These are phyloP conservation scores for Paramecium sonneborni DNA, from an alignment of 73 alveolate genomes.

Conservation along the genomic window DNA sequence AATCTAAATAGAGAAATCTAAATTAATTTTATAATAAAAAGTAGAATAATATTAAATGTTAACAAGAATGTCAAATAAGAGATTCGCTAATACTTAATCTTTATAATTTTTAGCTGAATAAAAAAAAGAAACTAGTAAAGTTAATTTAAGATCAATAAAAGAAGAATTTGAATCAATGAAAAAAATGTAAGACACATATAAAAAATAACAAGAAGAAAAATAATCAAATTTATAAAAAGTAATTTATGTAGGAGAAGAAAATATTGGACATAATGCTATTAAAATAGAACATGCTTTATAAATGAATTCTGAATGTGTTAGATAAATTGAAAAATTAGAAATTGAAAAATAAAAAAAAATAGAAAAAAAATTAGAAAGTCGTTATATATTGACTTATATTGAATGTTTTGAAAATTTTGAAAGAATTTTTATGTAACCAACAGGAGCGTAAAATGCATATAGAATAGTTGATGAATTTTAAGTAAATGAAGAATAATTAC, in stretches of 20 bases:
- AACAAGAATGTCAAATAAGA: constrained; percentile 11
- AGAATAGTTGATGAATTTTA: constrained; percentile 36
- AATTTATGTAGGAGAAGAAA: constrained; percentile 53
- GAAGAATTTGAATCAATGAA: constrained; percentile 17
- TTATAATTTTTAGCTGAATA: constrained; percentile 17
- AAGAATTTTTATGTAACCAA: background rate
- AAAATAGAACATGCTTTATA: constrained; percentile 32
- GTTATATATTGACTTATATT: constrained; percentile 30
- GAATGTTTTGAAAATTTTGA: constrained; percentile 55
- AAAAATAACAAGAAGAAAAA: background rate
- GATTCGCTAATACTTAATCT: constrained; percentile 40
- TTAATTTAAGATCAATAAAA: background rate
- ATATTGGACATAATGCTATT: constrained; percentile 34
- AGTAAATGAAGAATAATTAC: constrained; percentile 13
- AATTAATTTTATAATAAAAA: background rate
- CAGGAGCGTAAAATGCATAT: background rate
- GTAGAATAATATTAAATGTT: constrained; percentile 10
- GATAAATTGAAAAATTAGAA: constrained; percentile 43
- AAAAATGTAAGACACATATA: background rate
- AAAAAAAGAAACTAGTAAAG: background rate
- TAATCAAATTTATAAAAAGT: constrained; percentile 45
- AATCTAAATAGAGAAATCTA: constrained; percentile 36
- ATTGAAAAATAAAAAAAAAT: background rate
- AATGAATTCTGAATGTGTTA: background rate
- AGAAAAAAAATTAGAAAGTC: constrained; percentile 26